Base-by-base conservation (phyloP, 1,284 basidiomycete genomes). In the Tausonia pullulans region DNA sequence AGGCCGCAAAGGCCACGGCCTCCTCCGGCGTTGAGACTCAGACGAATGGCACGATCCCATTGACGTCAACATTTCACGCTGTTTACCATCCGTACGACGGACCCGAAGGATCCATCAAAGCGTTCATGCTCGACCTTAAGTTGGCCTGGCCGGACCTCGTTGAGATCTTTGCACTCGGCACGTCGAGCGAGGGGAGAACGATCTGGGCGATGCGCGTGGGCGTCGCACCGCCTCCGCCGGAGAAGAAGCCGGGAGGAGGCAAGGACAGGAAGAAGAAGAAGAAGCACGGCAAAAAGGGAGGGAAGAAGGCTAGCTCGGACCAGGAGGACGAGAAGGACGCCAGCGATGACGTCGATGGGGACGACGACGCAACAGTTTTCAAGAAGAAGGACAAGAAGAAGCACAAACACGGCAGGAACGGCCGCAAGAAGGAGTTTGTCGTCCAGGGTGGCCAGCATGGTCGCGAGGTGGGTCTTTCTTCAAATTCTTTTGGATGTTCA, bases 401-500 rank as follows among this genome's bases (percentile, higher is more conserved):
- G 27, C 27, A 27, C 27, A 27, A 27, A 27, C 27, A 27, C 10
- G 58, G 62, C 40, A 52, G 46, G 13, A 16, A 16, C 9, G 41
- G 46, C 11, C 49, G 40, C 46, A 66, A 62, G 48, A 70, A 58
- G 59, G 76, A 84, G 13, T 82, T 90, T 69, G 81, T 90, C n/a
- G 78, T 90, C 55, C 78, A 83, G 5, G 86, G 86, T 8, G 86
- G 87, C 0, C 87, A 88, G 71, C 89, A 91, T 74, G 87, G 87
- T 39, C 80, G 88, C 53, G 88, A 90, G 27, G 27, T 27, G 27
- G 27, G 27, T 27, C 27, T 27, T 80, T 86, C 86, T 66, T 49
- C 79, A 74, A 49, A 60, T 50, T 60, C 14, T 55, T 57, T 65
- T 14, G 48, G n/a, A 65, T 41, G 40, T 50, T 62, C 49, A 58